Evolutionary conservation across 2,329 filamentous ascomycete species (phyloP), one percentile per base, ranked within the genome.

Genomic region (Gnomoniopsis sp.): DNA sequence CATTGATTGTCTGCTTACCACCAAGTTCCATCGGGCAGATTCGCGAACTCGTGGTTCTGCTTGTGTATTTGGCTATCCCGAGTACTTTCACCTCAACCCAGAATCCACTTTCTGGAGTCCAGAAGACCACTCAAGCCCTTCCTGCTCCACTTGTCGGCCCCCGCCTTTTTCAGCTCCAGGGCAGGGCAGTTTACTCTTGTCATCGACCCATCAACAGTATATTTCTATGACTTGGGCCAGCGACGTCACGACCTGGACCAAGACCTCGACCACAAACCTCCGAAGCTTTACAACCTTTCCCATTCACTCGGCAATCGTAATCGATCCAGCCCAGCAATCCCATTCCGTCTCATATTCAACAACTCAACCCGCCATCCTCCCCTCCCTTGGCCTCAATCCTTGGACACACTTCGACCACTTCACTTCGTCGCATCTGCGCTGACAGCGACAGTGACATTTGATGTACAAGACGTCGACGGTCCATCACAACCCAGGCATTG

Each of bases 401-500:
- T 19, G n/a, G 8, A 23, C 22, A 6, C 15, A 21, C 49, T 12
- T 15, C 26, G 11, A 33, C 8, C 22, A 46, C 43, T 22, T 43
- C 43, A n/a, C 36, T 15, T 6, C 14, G 36, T 41, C 17, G 36
- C 36, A 14, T 41, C 36, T 41, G 26, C 26, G 26, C 26, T 30
- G 26, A 30, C 8, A 30, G 26, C 26, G 26, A 41, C 30, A 47
- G 12, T 43, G 12, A 12, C 43, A 19, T 7, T 54, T 48, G 15
- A 54, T 54, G 52, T 30, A 15, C 52, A 22, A 30, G 6, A 43
- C 52, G 34, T 36, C 26, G 52, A 47, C 14, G 41, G n/a, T 30
- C 41, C 52, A 38, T 48, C 36, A 30, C 26, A 54, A 30, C 19
- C 41, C 15, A 54, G 52, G 52, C 52, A 54, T 54, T 54, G 52